A percentile compares a stretch with the other conserved stretches of the same genome.
Evolutionary conservation across 495 filamentous ascomycete species (phyloP).

Genomic region (Hypomontagnella submonticulosa): DNA sequence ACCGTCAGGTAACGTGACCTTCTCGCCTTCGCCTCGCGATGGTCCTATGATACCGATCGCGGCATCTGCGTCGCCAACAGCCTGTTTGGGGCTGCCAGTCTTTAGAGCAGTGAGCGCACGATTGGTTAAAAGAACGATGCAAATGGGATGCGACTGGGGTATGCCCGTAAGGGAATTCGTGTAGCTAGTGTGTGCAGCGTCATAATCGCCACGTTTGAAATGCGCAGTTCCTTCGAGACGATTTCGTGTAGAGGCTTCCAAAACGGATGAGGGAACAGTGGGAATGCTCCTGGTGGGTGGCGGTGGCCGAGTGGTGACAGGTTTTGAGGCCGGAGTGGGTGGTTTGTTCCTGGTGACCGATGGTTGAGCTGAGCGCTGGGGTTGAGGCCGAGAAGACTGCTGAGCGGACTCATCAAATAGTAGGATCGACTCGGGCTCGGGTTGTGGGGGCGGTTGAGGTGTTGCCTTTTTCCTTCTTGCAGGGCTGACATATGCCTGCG

Average conservation of each 20-base stretch:
- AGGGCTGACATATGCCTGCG: conserved; percentile 90
- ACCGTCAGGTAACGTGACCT: conserved; percentile 68
- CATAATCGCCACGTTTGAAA: conserved; percentile 95
- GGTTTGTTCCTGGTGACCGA: conserved; percentile 15
- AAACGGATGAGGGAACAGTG: conserved; percentile 69
- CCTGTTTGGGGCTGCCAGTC: conserved; percentile 86
- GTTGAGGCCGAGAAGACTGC: conserved; percentile 29
- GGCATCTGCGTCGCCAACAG: conserved; percentile 82
- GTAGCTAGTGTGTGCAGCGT: conserved; percentile 83
- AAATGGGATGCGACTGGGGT: conserved; percentile 83
- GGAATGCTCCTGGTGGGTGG: conserved; percentile 66
- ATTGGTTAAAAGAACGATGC: conserved; percentile 89
- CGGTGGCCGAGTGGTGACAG: conserved; percentile 45
- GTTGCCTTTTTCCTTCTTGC: conserved; percentile 79
- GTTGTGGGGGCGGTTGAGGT: conserved; percentile 53
- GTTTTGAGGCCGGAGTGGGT: conserved; percentile 31
- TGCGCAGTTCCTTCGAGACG: conserved; percentile 82
- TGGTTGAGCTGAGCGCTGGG: conserved; percentile 36
- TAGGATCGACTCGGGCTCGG: conserved; percentile 67
- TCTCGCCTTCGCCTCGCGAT: conserved; percentile 79
- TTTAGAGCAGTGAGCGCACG: conserved; percentile 90
- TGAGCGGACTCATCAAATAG: conserved; percentile 59
- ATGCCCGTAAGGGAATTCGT: conserved; percentile 76
- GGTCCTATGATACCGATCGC: conserved; percentile 85
- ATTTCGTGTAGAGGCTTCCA: conserved; percentile 77